A percentile compares a stretch with the other conserved stretches of the same genome.
Conservation (phyloP, 306 rosid species). For the Medicago arabica region DNA sequence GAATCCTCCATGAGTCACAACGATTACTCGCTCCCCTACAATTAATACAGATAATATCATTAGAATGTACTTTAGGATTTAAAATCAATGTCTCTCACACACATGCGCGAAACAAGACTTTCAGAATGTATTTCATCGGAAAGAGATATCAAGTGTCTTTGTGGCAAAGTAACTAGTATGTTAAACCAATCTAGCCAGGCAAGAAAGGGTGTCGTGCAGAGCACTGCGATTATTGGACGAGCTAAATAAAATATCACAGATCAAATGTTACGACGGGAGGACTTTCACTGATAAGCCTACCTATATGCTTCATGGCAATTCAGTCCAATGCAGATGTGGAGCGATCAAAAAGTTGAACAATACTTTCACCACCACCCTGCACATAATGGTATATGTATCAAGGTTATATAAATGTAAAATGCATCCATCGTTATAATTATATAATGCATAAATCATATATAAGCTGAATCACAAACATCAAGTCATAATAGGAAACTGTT, state of each 20-base stretch:
- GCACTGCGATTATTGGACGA: slow-evolving; percentile 2
- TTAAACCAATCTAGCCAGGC: slow-evolving; percentile 25
- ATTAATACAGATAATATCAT: slow-evolving; percentile 25
- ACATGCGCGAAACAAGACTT: too few relatives aligned
- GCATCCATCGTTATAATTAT: background rate
- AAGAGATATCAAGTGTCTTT: too few relatives aligned
- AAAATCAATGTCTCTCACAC: background rate
- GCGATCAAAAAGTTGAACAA: slow-evolving; percentile 75
- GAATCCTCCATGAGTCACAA: slow-evolving; percentile 82
- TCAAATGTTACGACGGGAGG: slow-evolving; percentile 11
- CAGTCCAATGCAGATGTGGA: slow-evolving; percentile 68
- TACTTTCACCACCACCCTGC: slow-evolving; percentile 98
- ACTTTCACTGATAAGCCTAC: slow-evolving; percentile 45
- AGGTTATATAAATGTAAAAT: slow-evolving; percentile 30
- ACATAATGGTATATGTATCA: slow-evolving; percentile 37
- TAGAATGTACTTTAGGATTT: background rate
- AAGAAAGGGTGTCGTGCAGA: slow-evolving; percentile 11
- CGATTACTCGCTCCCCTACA: slow-evolving; percentile 73
- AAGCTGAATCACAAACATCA: slow-evolving; percentile 18
- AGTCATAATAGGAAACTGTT: slow-evolving; percentile 13
- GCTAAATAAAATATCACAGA: slow-evolving; percentile 13
- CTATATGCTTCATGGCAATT: slow-evolving; percentile 77
- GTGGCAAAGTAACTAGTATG: slow-evolving; percentile 8
- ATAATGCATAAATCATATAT: slow-evolving; percentile 7
- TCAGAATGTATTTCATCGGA: too few relatives aligned